Base-by-base conservation (phyloP, 75 land plant species). In the Selaginella tamariscina region DNA sequence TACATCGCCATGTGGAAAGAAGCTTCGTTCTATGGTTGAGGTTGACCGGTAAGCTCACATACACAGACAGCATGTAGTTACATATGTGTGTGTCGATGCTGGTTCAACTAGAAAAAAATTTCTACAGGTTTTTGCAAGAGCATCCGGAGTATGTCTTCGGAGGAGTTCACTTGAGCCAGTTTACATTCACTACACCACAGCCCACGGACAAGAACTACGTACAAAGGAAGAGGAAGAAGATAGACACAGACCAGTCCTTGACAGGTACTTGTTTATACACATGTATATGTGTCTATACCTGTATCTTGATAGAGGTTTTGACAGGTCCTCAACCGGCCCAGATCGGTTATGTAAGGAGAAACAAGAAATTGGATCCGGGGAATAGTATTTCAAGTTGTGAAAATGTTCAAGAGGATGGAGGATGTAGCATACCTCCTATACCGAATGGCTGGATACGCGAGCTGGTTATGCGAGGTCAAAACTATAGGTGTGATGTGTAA, bases 131-230 rank as follows among this genome's bases (percentile, higher is more conserved):
- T 67, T 64, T 90, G 76, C 20, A 24, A 11, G 81, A 85, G 56
- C 78, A 81, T 73, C 91, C 96, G 8, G 81, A 81, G 62, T 80
- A 79, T 39, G 23, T 22, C 24, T 55, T 29, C 63, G 72, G 63
- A 24, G 95, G 82, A 1, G 86, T 83, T 0, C 67, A 31, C 0
- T 24, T 71, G 27, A 77, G 79, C 20, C 91, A 78, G 54, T 90
- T 90, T 72, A 87, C 88, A 13, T 90, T 79, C 67, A 79, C 78
- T 67, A 81, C 54, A 30, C 96, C 96, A 32, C 84, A 74, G 30
- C 91, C 88, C 9, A 62, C 79, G 54, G 72, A 74, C 66, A 79
- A 79, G 44, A 72, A 78, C 31, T 82, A 84, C 76, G 82, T 80
- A 2, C 11, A 5, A 39, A 75, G 79, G 39, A 87, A 82, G 66